A percentile compares a stretch with the other conserved stretches of the same genome.
phyloP scores from a whole-genome alignment of 352 stramenopile genomes.

The Aphanomyces euteiches region DNA sequence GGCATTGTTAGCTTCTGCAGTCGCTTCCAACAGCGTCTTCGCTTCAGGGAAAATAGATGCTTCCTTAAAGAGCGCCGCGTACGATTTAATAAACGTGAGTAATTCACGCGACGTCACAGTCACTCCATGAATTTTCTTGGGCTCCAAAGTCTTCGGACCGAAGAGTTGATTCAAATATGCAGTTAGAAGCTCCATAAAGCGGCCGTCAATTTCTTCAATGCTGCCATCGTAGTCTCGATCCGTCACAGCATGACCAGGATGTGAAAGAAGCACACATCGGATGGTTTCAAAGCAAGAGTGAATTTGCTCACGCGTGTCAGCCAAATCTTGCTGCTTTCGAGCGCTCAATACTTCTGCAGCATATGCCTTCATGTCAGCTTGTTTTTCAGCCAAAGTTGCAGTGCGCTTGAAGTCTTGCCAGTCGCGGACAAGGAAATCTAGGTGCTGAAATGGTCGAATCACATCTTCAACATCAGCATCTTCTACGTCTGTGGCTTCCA shows the following conservation, averaged over 20 bases:
- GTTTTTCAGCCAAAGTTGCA: constrained; percentile 84
- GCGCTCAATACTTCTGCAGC: constrained; percentile 89
- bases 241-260: constrained; percentile 95
- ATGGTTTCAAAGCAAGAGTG: constrained; percentile 95
- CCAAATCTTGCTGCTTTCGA: constrained; percentile 91
- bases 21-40: constrained; percentile 96
- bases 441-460: constrained; percentile 93
- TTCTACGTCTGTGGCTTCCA: constrained; percentile 24
- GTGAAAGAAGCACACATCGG: constrained; percentile 93
- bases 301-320: constrained; percentile 95
- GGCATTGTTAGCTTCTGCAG: constrained; percentile 95
- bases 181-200: constrained; percentile 93
- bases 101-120: constrained; percentile 92
- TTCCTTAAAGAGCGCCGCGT: constrained; percentile 94
- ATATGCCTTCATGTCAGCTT: constrained; percentile 93
- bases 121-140: constrained; percentile 94
- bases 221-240: constrained; percentile 96
- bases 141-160: constrained; percentile 66
- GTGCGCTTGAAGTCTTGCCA: constrained; percentile 96
- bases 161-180: constrained; percentile 95
- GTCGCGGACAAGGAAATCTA: constrained; percentile 98
- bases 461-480: constrained; percentile 29
- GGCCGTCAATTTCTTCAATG: constrained; percentile 90
- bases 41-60: constrained; percentile 95
- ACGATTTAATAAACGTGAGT: constrained; percentile 95